Conservation (phyloP, 202 grass and related monocot species). For the Setaria viridis region DNA sequence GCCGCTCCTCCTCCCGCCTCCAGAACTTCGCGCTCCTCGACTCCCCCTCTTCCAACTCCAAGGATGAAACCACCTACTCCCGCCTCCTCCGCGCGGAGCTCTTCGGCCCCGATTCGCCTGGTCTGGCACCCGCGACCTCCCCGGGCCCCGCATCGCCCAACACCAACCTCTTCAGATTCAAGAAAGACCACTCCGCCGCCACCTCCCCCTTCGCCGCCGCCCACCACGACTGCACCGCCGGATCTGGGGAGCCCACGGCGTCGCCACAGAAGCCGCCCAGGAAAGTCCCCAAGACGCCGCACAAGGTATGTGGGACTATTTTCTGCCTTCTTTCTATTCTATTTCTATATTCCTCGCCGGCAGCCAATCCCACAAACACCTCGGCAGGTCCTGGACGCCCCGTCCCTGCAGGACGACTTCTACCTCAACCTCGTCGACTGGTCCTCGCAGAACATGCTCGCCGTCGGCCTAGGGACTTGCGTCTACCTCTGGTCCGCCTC, state of each 20-base stretch:
- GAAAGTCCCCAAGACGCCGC: slow-evolving; percentile 94
- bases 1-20: slow-evolving; percentile 88
- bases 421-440: slow-evolving; percentile 98
- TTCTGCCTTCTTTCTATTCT: not conserved
- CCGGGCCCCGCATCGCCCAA: slow-evolving; percentile 55
- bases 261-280: slow-evolving; percentile 65
- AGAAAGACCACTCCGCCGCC: slow-evolving; percentile 74
- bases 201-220: slow-evolving; percentile 48
- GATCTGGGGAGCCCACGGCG: slow-evolving; percentile 33
- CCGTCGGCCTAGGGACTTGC: slow-evolving; percentile 89
- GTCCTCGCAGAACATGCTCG: slow-evolving; percentile 91
- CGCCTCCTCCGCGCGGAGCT: slow-evolving; percentile 88
- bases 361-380: too few species aligned
- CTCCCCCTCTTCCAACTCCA: slow-evolving; percentile 47
- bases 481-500: slow-evolving; percentile 95
- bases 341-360: too few species aligned
- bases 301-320: slow-evolving; percentile 55
- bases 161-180: slow-evolving; percentile 94
- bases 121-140: not conserved
- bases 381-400: slow-evolving; percentile 83
- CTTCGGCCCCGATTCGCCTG: slow-evolving; percentile 58
- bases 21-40: slow-evolving; percentile 83
- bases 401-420: slow-evolving; percentile 92
- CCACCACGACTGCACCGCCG: slow-evolving; percentile 6
- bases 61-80: slow-evolving; percentile 67